Evolutionary conservation across 805 yeast genomes (phyloP), one percentile per base, ranked within the genome.

Genomic region (Pichia heedii): DNA sequence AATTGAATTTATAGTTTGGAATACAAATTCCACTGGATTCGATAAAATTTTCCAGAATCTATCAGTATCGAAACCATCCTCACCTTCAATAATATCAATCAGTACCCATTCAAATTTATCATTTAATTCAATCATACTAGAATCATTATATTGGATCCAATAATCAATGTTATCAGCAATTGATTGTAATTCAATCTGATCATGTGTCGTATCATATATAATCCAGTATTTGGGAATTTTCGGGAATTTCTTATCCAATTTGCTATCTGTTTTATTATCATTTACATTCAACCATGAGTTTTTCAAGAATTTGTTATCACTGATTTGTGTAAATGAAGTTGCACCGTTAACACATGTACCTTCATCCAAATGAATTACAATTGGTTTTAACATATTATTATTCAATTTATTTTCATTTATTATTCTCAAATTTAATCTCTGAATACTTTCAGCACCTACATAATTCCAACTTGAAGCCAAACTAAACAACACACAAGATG

Each of bases 271-370:
- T 13, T 12, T 12, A 15, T 12, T 4, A 4, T 22, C 27, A 19
- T 18, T 13, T 1, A 10, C 19, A n/a, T 20, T 36, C 6, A 33
- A 7, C 42, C 47, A 41, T 18, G 24, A 8, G 24, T 20, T 24
- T 22, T 30, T 22, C 2, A 10, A 8, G 12, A 37, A 3, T 9
- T 44, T 40, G 34, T 61, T 59, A 13, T 49, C 49, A 39, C 74
- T 71, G 5, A 83, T 51, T 55, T 88, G 81, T 0, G 81, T 81
- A 63, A 90, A 90, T 41, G 76, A 68, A 3, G 89, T 75, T 4
- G 79, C 81, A 9, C 97, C 97, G 1, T 90, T 78, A 93, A 86
- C 87, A 54, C 95, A 85, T 0, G 90, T 73, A 0, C 84, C 76
- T 3, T 81, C 80, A 54, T 84, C 94, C 65, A 86, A 63, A 60